Base-by-base conservation (phyloP, 805 yeast species). In the Candida broadrunensis region DNA sequence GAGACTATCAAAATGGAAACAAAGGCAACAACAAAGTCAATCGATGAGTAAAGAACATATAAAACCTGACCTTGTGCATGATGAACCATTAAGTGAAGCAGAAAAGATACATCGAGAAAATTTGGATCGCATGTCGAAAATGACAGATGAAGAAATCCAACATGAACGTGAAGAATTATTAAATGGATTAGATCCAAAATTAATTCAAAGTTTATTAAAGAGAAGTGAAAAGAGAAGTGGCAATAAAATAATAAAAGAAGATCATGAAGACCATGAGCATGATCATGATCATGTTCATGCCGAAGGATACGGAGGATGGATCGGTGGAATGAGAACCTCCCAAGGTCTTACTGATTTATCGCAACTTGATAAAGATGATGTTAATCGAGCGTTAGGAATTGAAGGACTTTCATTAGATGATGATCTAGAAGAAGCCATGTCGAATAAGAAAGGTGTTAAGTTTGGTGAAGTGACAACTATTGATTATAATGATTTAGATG, bases 71-170 rank as follows among this genome's bases (percentile, higher is more conserved):
- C 17, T 15, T 5, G 5, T 7, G 4, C 5, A 29, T 7, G 32
- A 29, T 14, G 32, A 29, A 7, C 36, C 25, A 32, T 44, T 75
- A 36, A 63, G 83, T 0, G 95, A 86, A 50, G 78, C 84, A 0
- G 90, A 85, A 48, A 74, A 78, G 54, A 87, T 89, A 17, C 91
- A 88, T 56, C 57, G 75, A 41, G 96, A 89, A 54, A 90, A 88
- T 58, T 59, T 85, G 45, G 77, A 80, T 29, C 68, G 72, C 31
- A 57, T 90, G 41, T 65, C 78, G 27, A 58, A 63, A 12, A 83
- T 89, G 90, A 67, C 83, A 2, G 72, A 70, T 2, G 83, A 77
- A 14, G 88, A 89, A 53, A 74, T 87, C 26, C 67, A 72, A 25
- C 61, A 67, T 35, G 91, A 87, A 48, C 73, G 78, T 47, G 75